Base-by-base conservation (phyloP, 257 asterid species). In the Osmanthus fragrans region DNA sequence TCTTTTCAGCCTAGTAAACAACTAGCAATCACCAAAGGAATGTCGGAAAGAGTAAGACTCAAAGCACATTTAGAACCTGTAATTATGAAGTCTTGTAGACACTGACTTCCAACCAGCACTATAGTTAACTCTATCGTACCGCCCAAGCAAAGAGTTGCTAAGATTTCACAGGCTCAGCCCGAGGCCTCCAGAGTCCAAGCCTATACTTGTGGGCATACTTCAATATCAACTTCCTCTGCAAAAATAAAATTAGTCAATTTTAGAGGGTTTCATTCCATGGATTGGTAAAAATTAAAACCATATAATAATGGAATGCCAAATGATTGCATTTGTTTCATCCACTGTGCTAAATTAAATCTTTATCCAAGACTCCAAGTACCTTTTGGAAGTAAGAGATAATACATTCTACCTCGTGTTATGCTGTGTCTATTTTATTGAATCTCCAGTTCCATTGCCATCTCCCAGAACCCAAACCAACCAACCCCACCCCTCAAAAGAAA, bases 141-240 rank as follows among this genome's bases (percentile, higher is more conserved):
- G 37, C 37, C 37, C 7, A 34, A 34, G 63, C 23, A 51, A 19
- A 51, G 21, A 51, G 23, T 19, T 2, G 25, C 77, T 85, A 85
- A 37, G 92, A 80, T 79, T 88, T 89, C 32, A 84, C 74, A 45
- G 90, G 86, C 80, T 82, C 84, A 30, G 89, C 89, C 76, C 86
- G 81, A 16, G 98, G 98, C 84, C 96, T 90, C 98, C 97, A 91
- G 47, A 94, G 95, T 71, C 98, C 97, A 81, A 92, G 91, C 85
- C 97, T 86, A 79, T 94, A 94, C 84, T 94, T 89, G 91, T 94
- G 97, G 42, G 97, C 81, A 74, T 86, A 89, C 82, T 87, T 92
- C 85, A 94, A 78, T 77, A 94, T 92, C 89, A 94, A 81, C 87
- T 94, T 92, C 81, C 97, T 89, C 98, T 92, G 89, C 87, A 81